Base-by-base conservation (phyloP, 345 rosid species). In the Aurinia saxatilis region DNA sequence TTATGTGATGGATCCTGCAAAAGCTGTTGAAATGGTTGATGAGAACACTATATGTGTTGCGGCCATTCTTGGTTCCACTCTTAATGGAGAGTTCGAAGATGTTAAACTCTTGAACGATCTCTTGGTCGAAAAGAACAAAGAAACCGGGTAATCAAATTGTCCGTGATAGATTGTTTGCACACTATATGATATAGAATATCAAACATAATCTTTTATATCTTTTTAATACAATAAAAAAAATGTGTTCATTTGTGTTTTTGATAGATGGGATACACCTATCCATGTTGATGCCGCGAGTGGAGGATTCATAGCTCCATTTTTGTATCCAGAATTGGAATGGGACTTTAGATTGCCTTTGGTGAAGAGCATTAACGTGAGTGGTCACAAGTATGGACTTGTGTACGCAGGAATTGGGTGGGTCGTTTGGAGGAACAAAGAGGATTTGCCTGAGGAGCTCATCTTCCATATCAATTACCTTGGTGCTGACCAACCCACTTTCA, bases 261-360 rank as follows among this genome's bases (percentile, higher is more conserved):
- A 30, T 71, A 78, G 84, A 7, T 82, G 87, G 87, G 84, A 82
- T 23, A 82, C 84, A 29, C 81, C 87, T 3, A 80, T 82, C 39
- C 87, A 82, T 18, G 87, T 82, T 3, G 87, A 82, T 55, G 87
- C 87, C 3, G 87, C 84, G 1, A 82, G 87, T 46, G 87, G 87
- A 40, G 87, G 87, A 33, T 80, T 82, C 50, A 78, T 80, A 10
- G 87, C 87, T 16, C 84, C 87, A 3, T 82, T 82, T 30, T 34
- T 82, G 50, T 78, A 78, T 68, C 87, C 84, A 12, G 87, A 82
- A 21, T 71, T 82, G 60, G 87, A 82, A 48, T 82, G 87, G 87
- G 84, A 82, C 61, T 82, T 82, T 56, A 71, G 87, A 25, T 58
- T 82, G 37, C 81, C 79, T 9, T 56, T 82, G 59, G 87, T 82